Evolutionary conservation across 148 eudicot genomes (phyloP).

Genomic region (Camellia lanceoleosa): DNA sequence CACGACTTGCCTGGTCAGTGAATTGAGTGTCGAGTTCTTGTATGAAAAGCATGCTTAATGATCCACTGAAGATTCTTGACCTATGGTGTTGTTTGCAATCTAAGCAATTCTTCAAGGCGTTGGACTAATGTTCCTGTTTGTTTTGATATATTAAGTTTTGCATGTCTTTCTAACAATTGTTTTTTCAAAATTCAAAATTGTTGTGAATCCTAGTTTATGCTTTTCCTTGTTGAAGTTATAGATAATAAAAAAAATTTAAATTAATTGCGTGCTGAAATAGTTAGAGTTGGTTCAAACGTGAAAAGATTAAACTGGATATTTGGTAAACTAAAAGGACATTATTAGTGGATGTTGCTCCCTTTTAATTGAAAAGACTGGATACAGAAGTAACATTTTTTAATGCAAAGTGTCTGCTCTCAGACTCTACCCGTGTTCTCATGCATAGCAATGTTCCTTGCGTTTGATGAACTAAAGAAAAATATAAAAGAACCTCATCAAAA

Average conservation of each 20-base stretch:
- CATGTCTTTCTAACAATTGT: not conserved
- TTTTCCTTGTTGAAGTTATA: not conserved
- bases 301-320: conserved; percentile 1
- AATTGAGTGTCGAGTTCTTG: not conserved
- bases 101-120: not conserved
- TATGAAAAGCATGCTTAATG: not conserved
- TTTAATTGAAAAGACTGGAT: not conserved
- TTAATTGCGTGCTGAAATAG: not conserved
- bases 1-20: not conserved
- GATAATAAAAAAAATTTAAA: not conserved
- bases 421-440: not conserved
- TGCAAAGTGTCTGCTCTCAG: not conserved
- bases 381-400: not conserved
- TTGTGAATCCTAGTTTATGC: not conserved
- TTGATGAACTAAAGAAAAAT: not conserved
- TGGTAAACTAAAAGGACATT: not conserved
- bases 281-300: not conserved
- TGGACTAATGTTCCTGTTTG: not conserved
- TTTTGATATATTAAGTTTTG: not conserved
- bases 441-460: not conserved
- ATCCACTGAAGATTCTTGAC: not conserved
- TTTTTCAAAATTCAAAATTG: not conserved
- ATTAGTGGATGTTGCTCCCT: not conserved
- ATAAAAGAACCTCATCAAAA: not conserved
- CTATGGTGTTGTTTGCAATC: not conserved